Evolutionary conservation across 108 stramenopile genomes (phyloP).

Genomic region (Cyclotella distinguenda): DNA sequence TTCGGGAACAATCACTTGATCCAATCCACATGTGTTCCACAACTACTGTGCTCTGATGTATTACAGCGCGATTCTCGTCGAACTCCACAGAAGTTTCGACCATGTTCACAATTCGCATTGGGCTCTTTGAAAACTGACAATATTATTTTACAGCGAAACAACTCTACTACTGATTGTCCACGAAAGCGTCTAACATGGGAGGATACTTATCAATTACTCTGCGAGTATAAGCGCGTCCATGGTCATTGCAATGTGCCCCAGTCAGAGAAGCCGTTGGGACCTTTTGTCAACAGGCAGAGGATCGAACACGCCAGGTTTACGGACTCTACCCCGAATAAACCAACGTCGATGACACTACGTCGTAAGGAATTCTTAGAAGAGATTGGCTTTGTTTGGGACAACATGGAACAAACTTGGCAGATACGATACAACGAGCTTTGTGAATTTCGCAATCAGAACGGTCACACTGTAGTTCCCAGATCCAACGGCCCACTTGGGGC

Average conservation of each 20-base stretch:
- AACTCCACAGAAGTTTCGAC: no score
- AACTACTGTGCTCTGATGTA: no score
- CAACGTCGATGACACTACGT: slow-evolving; percentile 36
- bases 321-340: slow-evolving; percentile 3
- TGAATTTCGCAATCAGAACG: slow-evolving; percentile 17
- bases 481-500: slow-evolving; percentile 31
- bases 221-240: slow-evolving; percentile 20
- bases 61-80: no score
- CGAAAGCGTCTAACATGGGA: slow-evolving; percentile 34
- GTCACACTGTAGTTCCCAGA: slow-evolving; percentile 38
- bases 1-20: background rate
- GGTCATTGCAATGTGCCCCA: slow-evolving; percentile 33
- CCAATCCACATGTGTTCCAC: no score
- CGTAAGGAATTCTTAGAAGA: slow-evolving; percentile 26
- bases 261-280: slow-evolving; percentile 31
- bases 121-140: no score
- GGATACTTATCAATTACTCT: slow-evolving; percentile 24
- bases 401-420: slow-evolving; percentile 36
- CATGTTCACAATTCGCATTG: no score
- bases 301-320: slow-evolving; percentile 34
- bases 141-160: no score
- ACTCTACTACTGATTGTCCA: no score
- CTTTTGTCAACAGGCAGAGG: slow-evolving; percentile 37
- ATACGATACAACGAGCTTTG: slow-evolving; percentile 28
- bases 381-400: slow-evolving; percentile 45